Evolutionary conservation across 1,139 yeast genomes (phyloP), one percentile per base, ranked within the genome.

Genomic region (Suhomyces anneliseae): DNA sequence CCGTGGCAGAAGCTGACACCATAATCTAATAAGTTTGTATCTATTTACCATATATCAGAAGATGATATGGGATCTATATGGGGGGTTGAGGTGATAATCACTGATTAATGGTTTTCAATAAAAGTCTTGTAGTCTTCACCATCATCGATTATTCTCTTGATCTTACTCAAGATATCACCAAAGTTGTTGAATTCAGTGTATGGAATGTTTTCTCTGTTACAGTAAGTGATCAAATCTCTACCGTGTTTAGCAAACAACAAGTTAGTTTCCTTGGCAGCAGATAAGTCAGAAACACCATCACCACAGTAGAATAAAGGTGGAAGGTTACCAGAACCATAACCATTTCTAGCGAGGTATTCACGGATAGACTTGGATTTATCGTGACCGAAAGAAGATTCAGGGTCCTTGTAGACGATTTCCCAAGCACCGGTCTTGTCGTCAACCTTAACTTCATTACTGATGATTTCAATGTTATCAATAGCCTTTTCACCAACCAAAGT

Each of bases 221-320:
- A 93, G 70, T 82, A 92, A 44, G 83, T 85, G 56, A 93, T 87
- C 58, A 93, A 79, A 65, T 93, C 99, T 59, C 87, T 83, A 41
- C 97, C 99, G 54, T 83, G 82, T 71, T 90, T 93, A 46, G 99
- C 99, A 68, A 93, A 93, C 57, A 93, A 73, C 58, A 92, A 74
- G 66, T 95, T 92, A 43, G 99, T 90, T 66, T 93, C 97, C 62
- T 87, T 85, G 32, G 98, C 98, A 27, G 99, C 99, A 51, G 90
- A 83, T 56, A 93, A 75, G 66, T 93, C 99, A 46, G 95, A 85
- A 29, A 93, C 97, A 51, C 99, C 99, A 64, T 93, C 99, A 48
- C 99, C 99, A 62, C 96, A 88, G 74, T 93, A 93, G 65, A 92
- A 88, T 58, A 90, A 75, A 39, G 51, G 45, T 12, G 61, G 50